Base-by-base conservation (phyloP, 2,329 filamentous ascomycete species). In the Sporothrix protearum region DNA sequence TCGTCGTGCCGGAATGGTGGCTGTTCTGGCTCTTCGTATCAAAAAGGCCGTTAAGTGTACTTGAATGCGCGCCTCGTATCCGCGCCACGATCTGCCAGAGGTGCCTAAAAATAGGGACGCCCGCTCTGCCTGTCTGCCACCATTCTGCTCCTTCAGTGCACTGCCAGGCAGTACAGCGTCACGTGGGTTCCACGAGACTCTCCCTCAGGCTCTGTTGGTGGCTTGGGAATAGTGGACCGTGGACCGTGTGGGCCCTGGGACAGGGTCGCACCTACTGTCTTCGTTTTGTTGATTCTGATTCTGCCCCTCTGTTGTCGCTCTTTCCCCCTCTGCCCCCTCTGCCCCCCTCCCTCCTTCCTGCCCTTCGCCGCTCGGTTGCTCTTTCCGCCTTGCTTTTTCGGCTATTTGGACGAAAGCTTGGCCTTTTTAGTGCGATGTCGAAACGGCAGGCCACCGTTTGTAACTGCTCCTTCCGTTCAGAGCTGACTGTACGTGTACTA, bases 111-210 rank as follows among this genome's bases (percentile, higher is more conserved):
- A 66, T 66, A 66, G 42, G 14, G 16, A 12, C 30, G 12, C 39
- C 22, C n/a, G 2, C 49, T 51, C n/a, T 22, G 8, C 25, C 10
- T 7, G 9, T 57, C 14, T 16, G n/a, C n/a, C n/a, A n/a, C n/a
- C n/a, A n/a, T 57, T 30, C 51, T n/a, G 9, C 25, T n/a, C 14
- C 55, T 63, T 45, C 36, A 63, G 36, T 64, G 39, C 19, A 47
- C 39, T 64, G 61, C 39, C 22, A n/a, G n/a, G 8, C 36, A 45
- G 39, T 53, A 53, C 25, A 45, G 14, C 14, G 57, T 64, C 61
- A 64, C 61, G 39, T 64, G 61, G 68, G 53, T 45, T 69, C 67
- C 22, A 39, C 19, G 30, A 51, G 47, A 30, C 59, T 30, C 59
- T 30, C 51, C 30, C 49, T 69, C 67, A 16, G 28, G 36, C 36